Evolutionary conservation across 208 protist genomes (phyloP).

Genomic region (Lotmaria passim): DNA sequence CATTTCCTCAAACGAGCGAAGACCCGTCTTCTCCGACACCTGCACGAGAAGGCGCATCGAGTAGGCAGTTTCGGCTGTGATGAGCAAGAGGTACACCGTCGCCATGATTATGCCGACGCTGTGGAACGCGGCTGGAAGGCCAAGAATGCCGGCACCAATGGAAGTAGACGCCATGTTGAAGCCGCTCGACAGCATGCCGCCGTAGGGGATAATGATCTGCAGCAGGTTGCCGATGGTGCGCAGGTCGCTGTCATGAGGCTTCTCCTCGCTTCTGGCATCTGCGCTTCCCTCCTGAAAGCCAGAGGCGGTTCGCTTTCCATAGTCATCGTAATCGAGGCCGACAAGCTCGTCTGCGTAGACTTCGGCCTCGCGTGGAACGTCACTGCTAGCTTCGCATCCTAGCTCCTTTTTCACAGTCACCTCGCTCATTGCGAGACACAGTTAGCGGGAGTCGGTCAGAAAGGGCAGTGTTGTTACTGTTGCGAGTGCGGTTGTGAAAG

Average conservation of each 20-base stretch:
- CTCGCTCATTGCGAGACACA: background rate
- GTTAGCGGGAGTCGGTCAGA: background rate
- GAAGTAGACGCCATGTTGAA: conserved; percentile 52
- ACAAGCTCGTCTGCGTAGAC: conserved; percentile 2
- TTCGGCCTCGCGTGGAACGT: conserved; percentile 1
- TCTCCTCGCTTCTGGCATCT: background rate
- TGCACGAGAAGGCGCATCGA: conserved; percentile 50
- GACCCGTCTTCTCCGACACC: conserved; percentile 31
- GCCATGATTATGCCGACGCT: conserved; percentile 47
- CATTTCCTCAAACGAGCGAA: conserved; percentile 43
- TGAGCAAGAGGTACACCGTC: conserved; percentile 35
- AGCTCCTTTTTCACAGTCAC: background rate
- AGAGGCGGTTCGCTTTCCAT: background rate
- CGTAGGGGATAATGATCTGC: conserved; percentile 41
- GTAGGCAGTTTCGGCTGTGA: conserved; percentile 43
- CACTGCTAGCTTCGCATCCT: background rate
- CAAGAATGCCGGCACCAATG: conserved; percentile 59
- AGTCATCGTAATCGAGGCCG: conserved; percentile 1
- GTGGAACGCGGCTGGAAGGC: conserved; percentile 50
- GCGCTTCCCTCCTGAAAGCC: conserved; percentile 6
- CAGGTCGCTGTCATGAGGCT: background rate
- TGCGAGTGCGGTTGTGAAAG: too few relatives aligned
- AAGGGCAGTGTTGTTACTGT: background rate
- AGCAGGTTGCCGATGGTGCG: conserved; percentile 15
- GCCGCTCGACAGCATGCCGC: conserved; percentile 40